Percentiles rank a stretch among this genome's conserved stretches.
phyloP scores from a whole-genome alignment of 805 yeast species.

The Phaffomyces thermotolerans region DNA sequence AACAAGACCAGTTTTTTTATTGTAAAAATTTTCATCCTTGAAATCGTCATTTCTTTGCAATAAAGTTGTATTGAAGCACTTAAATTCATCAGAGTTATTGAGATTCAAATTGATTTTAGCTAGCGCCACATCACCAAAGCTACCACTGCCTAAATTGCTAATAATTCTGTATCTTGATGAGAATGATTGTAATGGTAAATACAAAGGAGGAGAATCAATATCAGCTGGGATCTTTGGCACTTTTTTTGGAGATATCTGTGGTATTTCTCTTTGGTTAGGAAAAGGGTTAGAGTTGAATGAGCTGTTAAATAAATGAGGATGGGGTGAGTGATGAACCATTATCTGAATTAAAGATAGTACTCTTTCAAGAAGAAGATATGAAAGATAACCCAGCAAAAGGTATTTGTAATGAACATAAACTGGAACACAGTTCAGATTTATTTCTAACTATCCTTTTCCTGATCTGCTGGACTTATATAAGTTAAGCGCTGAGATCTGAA shows the following conservation, averaged over 20 bases:
- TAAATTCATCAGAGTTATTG: conserved; percentile 12
- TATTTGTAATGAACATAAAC: conserved; percentile 3
- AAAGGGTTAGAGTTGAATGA: not conserved
- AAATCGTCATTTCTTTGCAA: conserved; percentile 31
- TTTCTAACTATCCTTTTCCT: too few species aligned
- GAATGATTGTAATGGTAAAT: conserved; percentile 38
- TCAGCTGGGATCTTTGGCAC: conserved; percentile 27
- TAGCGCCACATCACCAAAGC: conserved; percentile 65
- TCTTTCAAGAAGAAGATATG: conserved; percentile 6
- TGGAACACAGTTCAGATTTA: too few species aligned
- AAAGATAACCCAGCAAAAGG: conserved; percentile 9
- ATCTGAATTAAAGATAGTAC: conserved; percentile 3
- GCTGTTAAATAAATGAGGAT: not conserved
- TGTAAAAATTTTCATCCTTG: conserved; percentile 25
- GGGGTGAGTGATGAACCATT: not conserved
- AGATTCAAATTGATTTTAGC: conserved; percentile 40
- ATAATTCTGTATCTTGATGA: conserved; percentile 40
- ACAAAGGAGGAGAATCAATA: conserved; percentile 31
- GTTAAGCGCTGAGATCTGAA: too few species aligned
- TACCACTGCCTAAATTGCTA: conserved; percentile 60
- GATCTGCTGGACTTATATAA: too few species aligned
- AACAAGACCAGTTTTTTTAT: conserved; percentile 38
- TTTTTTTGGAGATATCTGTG: conserved; percentile 2
- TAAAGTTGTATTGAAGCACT: conserved; percentile 33
- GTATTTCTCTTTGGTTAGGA: not conserved